Base-by-base conservation (phyloP, 805 yeast species). In the Ogataea henricii region DNA sequence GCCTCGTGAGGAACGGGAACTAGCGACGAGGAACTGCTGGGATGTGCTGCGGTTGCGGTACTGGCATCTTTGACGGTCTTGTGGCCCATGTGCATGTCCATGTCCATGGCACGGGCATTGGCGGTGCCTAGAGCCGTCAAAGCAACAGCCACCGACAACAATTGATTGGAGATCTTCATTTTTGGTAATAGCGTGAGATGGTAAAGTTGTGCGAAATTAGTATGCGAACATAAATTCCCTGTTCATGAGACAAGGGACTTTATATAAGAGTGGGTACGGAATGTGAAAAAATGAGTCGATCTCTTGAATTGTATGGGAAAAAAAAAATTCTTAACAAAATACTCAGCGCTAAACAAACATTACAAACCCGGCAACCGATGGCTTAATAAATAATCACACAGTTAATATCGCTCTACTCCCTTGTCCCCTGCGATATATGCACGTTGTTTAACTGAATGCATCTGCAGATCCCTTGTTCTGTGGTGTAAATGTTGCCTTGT, bases 1-100 rank as follows among this genome's bases (percentile, higher is more conserved):
- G 54, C 58, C 45, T 73, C 78, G 59, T 79, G 81, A 0, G 84
- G 68, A n/a, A 70, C 65, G 1, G 83, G 81, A 26, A 59, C 47
- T 37, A 55, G 40, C 13, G 53, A 35, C 27, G 49, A 27, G 22
- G 41, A 26, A 36, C 27, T 36, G 18, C 25, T 21, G n/a, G 40
- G 10, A 13, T 18, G 10, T n/a, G 21, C 20, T 22, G 42, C 23
- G 23, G 33, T 14, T 13, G 27, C 25, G 26, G 30, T 14, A 14
- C 32, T 10, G 12, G 40, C 26, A 6, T 13, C n/a, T 30, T 17
- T 20, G 30, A 32, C 23, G 40, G 40, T 25, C n/a, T 25, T 27
- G 14, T 39, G 42, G 13, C 14, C 43, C 48, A 47, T 47, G 35
- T 45, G 45, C 55, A 51, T 52, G 22, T 48, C 50, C 48, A 40